phyloP scores from a whole-genome alignment of 2,329 filamentous ascomycete genomes.

The Penicillium glabrum region DNA sequence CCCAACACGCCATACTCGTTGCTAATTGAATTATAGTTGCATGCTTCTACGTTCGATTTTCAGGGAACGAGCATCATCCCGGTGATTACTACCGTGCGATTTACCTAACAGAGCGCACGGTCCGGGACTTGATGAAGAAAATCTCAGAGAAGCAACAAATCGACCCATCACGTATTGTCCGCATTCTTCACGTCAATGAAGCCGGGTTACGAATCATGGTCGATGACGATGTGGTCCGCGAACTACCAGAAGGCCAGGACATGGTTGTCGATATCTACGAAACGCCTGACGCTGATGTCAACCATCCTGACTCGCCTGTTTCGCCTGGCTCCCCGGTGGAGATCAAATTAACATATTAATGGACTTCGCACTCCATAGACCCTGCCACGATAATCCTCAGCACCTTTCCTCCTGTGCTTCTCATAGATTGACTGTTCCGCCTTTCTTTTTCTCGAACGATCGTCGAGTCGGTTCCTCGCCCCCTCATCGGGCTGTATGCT shows the following conservation, averaged over 20 bases:
- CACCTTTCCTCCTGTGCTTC: not conserved
- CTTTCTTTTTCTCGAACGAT: not conserved
- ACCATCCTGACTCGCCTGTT: constrained; percentile 7
- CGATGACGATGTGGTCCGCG: constrained; percentile 83
- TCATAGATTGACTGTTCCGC: not conserved
- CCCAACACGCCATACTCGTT: not conserved
- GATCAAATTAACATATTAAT: constrained; percentile 55
- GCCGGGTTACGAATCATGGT: constrained; percentile 80
- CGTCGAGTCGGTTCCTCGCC: not conserved
- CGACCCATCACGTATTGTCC: constrained; percentile 68
- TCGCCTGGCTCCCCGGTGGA: constrained; percentile 38
- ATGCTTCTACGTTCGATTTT: constrained; percentile 78
- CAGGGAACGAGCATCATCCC: constrained; percentile 49
- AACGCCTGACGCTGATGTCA: constrained; percentile 12
- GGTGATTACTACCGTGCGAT: constrained; percentile 76
- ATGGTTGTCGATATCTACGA: constrained; percentile 74
- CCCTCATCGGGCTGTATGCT: not conserved
- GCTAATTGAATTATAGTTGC: constrained; percentile 59
- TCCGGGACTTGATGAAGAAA: constrained; percentile 69
- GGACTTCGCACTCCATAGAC: constrained; percentile 19
- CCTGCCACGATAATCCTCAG: not conserved
- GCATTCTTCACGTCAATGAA: constrained; percentile 69
- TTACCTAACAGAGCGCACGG: constrained; percentile 75
- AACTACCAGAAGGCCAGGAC: constrained; percentile 86
- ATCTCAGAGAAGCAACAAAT: constrained; percentile 80